These are phyloP conservation scores for Nemophila menziesii DNA, from an alignment of 257 asterid species.

Conservation along the genomic window DNA sequence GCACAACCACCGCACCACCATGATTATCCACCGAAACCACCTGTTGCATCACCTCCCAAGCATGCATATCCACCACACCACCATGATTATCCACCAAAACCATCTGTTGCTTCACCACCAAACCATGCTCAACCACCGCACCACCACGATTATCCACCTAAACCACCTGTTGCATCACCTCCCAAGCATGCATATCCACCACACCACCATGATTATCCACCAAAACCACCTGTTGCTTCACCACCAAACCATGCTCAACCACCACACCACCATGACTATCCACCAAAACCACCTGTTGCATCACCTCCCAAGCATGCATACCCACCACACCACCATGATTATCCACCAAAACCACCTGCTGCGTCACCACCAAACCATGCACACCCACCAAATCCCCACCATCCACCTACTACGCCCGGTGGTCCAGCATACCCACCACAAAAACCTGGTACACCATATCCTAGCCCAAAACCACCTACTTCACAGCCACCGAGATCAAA, in stretches of 20 bases:
- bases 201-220: slow-evolving; percentile 9
- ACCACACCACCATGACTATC: slow-evolving; percentile 7
- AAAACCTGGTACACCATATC: neutral
- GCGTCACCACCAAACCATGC: neutral
- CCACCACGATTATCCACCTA: slow-evolving; percentile 11
- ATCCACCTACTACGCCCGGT: neutral
- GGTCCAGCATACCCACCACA: slow-evolving; percentile 5
- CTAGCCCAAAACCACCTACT: slow-evolving; percentile 6
- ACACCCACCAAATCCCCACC: slow-evolving; percentile 1
- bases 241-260: neutral
- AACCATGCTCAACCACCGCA: neutral
- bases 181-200: too few species aligned
- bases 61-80: neutral
- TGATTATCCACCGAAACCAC: slow-evolving; percentile 6
- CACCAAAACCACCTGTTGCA: neutral
- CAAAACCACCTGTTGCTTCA: neutral
- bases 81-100: neutral
- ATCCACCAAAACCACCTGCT: neutral
- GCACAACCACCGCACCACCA: slow-evolving; percentile 7
- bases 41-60: neutral
- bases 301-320: neutral
- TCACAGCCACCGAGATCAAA: neutral
- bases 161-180: too few species aligned
- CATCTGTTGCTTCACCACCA: neutral
- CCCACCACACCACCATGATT: neutral